Evolutionary conservation across 257 asterid genomes (phyloP).

Genomic region (Gentiana straminea): DNA sequence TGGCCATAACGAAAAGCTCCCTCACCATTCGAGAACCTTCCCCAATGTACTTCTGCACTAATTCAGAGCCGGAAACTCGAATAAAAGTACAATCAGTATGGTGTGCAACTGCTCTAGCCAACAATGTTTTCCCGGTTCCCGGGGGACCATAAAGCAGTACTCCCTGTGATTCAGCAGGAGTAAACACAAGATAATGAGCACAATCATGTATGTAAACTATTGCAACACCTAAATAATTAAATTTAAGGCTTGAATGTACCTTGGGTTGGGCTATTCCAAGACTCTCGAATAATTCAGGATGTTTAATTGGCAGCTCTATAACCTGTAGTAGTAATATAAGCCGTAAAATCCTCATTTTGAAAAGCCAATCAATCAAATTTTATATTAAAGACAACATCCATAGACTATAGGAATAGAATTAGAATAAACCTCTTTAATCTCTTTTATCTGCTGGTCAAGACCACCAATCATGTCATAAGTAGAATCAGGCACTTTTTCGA

Average conservation of each 20-base stretch:
- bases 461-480: slow-evolving; percentile 99
- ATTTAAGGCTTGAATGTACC: slow-evolving; percentile 24
- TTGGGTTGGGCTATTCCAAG: slow-evolving; percentile 80
- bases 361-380: too few species aligned
- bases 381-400: neutral
- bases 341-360: neutral
- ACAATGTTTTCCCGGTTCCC: slow-evolving; percentile 66
- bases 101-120: slow-evolving; percentile 74
- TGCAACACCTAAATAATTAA: neutral
- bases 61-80: slow-evolving; percentile 63
- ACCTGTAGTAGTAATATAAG: slow-evolving; percentile 25
- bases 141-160: slow-evolving; percentile 73
- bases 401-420: neutral
- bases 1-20: slow-evolving; percentile 15
- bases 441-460: slow-evolving; percentile 95
- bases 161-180: slow-evolving; percentile 28
- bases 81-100: slow-evolving; percentile 70
- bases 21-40: slow-evolving; percentile 94
- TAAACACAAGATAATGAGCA: neutral
- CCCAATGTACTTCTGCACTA: slow-evolving; percentile 71
- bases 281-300: slow-evolving; percentile 68
- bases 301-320: slow-evolving; percentile 69
- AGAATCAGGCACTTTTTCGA: slow-evolving; percentile 94
- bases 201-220: neutral
- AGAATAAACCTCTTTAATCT: slow-evolving; percentile 69